Conservation (phyloP, 2,329 filamentous ascomycete genomes). For the Pestalotiopsis sp. region DNA sequence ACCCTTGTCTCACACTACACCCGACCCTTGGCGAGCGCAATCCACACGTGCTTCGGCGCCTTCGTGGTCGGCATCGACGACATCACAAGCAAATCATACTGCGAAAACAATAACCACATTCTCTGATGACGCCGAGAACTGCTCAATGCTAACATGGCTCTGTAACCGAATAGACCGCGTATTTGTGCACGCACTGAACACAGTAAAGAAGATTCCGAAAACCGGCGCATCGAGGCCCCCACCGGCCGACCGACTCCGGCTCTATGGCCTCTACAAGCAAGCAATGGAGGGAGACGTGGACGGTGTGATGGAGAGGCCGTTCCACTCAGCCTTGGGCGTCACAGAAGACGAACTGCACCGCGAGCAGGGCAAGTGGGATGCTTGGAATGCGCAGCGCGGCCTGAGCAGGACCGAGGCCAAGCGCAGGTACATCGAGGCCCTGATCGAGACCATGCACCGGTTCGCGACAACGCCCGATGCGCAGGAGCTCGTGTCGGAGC, state of each 20-base stretch:
- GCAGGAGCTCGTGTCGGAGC: slow-evolving; percentile 82
- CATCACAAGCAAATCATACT: background rate
- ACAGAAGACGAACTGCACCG: slow-evolving; percentile 56
- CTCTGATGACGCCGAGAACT: background rate
- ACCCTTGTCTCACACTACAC: slow-evolving; percentile 9
- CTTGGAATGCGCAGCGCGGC: slow-evolving; percentile 87
- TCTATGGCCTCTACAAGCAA: slow-evolving; percentile 99
- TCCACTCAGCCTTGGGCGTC: slow-evolving; percentile 47
- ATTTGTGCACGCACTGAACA: slow-evolving; percentile 98
- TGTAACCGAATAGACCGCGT: slow-evolving; percentile 72
- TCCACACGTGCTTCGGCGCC: background rate
- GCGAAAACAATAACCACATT: background rate
- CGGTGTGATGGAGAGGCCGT: slow-evolving; percentile 86
- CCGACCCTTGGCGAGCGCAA: background rate
- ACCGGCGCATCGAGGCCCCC: slow-evolving; percentile 90
- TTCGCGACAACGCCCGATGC: slow-evolving; percentile 92
- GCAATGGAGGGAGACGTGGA: slow-evolving; percentile 98
- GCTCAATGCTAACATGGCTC: background rate
- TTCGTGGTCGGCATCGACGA: background rate
- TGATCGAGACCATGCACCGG: slow-evolving; percentile 96
- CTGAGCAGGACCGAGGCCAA: slow-evolving; percentile 90
- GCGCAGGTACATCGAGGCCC: slow-evolving; percentile 85
- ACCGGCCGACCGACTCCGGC: slow-evolving; percentile 78
- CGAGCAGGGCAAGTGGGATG: slow-evolving; percentile 80
- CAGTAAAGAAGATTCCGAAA: slow-evolving; percentile 95